Evolutionary conservation across 2,329 filamentous ascomycete genomes (phyloP), one percentile per base, ranked within the genome.

Genomic region (Aspergillus cejpii): DNA sequence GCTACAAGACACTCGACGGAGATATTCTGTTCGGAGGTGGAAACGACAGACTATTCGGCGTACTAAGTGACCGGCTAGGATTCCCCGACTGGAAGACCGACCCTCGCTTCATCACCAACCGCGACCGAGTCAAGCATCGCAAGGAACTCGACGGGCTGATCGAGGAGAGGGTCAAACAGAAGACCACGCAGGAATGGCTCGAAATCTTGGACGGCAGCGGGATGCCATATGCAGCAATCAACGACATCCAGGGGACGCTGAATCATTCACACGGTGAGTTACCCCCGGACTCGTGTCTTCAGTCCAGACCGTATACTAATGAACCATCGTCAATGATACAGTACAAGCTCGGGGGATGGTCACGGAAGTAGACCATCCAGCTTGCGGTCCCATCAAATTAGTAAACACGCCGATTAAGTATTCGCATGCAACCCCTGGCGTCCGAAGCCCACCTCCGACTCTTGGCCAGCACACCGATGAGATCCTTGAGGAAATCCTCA

Each of bases 371-470:
- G 79, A 95, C 0, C 92, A 98, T 62, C 79, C 79, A 4, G 74
- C 76, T 6, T 97, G 91, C 64, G 92, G 92, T 0, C 78, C 83
- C 0, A 84, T 98, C 51, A 90, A 89, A 68, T 72, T 98, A 61
- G 84, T 98, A 43, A 96, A 94, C 60, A 94, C 89, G 0, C 92
- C 92, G 0, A 83, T 98, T 47, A 98, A 98, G 65, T 94, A 89
- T 65, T 95, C 89, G 4, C 81, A 90, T 54, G 85, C 84, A 20
- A 81, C 78, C 54, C 88, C 90, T 0, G 78, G 80, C 3, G 81
- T 94, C 29, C 76, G 91, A 26, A 84, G 75, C 3, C 79, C 86
- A 20, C 92, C 92, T 14, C 92, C 92, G 1, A 85, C 84, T 6
- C 70, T 98, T 26, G 92, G 90, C 0, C 81, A 95, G 68, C 88